phyloP scores from a whole-genome alignment of 2,329 filamentous ascomycete genomes.

The Gnomoniopsis smithogilvyi region DNA sequence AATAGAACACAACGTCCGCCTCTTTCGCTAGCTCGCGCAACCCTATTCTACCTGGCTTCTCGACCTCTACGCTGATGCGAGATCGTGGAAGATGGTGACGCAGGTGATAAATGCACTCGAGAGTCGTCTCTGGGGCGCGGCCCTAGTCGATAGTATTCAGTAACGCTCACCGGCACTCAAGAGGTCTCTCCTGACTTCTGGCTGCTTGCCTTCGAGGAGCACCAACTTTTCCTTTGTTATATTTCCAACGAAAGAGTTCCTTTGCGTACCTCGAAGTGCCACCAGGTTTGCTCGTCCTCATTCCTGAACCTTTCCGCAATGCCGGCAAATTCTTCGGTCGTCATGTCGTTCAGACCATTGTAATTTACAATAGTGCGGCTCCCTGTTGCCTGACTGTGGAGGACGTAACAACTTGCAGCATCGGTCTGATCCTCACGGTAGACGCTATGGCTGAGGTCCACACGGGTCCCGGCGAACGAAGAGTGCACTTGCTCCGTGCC shows the following conservation, averaged over 20 bases:
- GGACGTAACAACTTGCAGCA: constrained; percentile 67
- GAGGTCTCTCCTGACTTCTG: not conserved
- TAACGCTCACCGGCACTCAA: not conserved
- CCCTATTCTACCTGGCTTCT: constrained; percentile 63
- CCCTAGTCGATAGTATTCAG: constrained; percentile 42
- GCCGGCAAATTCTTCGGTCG: constrained; percentile 52
- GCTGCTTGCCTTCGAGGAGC: not conserved
- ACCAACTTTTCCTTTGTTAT: not conserved
- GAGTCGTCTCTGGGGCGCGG: constrained; percentile 58
- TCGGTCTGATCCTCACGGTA: constrained; percentile 52
- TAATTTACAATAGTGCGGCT: constrained; percentile 70
- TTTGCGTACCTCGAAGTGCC: constrained; percentile 65
- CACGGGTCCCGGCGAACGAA: constrained; percentile 46
- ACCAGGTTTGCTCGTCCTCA: constrained; percentile 48
- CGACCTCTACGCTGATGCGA: constrained; percentile 66
- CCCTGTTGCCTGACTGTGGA: constrained; percentile 56
- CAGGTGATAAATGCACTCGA: constrained; percentile 56
- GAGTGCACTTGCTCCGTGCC: constrained; percentile 49
- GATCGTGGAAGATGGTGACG: constrained; percentile 40
- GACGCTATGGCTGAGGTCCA: constrained; percentile 55
- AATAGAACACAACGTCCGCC: constrained; percentile 73
- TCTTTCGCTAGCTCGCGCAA: constrained; percentile 56
- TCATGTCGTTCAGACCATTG: constrained; percentile 68
- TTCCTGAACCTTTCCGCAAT: constrained; percentile 36
- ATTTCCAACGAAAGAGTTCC: not conserved